These are phyloP conservation scores for Cystofilobasidium ferigula DNA, from an alignment of 768 basidiomycete species.

Conservation along the genomic window DNA sequence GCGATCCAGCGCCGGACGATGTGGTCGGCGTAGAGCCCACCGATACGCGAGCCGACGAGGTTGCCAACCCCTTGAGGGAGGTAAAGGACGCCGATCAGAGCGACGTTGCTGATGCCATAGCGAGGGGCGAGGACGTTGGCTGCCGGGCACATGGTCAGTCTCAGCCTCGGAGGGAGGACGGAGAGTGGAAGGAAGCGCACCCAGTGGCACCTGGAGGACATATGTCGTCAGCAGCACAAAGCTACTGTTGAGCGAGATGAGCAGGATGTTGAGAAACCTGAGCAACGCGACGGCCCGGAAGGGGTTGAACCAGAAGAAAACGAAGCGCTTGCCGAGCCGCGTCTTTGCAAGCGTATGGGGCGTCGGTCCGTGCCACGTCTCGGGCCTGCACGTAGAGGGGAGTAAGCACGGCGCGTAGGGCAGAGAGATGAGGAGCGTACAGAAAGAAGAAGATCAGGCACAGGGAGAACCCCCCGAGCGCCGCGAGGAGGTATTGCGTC, in stretches of 20 bases:
- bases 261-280: conserved; percentile 33
- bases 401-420: neutral
- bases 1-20: conserved; percentile 32
- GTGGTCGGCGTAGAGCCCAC: conserved; percentile 35
- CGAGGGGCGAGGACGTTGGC: conserved; percentile 23
- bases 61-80: conserved; percentile 37
- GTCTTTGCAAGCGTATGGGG: conserved; percentile 31
- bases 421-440: neutral
- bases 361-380: conserved; percentile 35
- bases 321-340: conserved; percentile 33
- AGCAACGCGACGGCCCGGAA: conserved; percentile 32
- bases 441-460: conserved; percentile 24
- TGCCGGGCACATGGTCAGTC: too few species aligned
- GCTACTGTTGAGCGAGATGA: conserved; percentile 33
- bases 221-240: conserved; percentile 34
- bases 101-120: conserved; percentile 37
- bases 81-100: conserved; percentile 38
- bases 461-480: conserved; percentile 18
- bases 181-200: neutral
- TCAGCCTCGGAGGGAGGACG: too few species aligned
- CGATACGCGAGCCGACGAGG: conserved; percentile 34
- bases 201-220: neutral
- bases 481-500: conserved; percentile 30
- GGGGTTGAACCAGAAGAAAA: conserved; percentile 36
- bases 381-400: conserved; percentile 28